phyloP scores from a whole-genome alignment of 345 rosid genomes.

The Sonneratia caseolaris region DNA sequence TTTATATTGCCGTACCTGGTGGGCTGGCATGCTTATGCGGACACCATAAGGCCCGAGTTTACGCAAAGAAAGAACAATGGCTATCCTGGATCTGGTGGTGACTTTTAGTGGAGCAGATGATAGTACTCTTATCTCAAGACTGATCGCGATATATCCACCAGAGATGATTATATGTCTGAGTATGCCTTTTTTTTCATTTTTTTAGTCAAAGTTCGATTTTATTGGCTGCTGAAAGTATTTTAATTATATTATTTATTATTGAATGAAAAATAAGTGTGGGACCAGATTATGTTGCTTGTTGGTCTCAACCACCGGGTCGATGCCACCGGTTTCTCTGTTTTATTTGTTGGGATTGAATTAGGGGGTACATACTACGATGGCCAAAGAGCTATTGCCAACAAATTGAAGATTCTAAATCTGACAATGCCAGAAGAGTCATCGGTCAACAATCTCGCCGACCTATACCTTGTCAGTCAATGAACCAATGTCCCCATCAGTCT shows the following conservation, averaged over 20 bases:
- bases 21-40: slow-evolving; percentile 77
- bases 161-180: too few species aligned
- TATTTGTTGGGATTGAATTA: background rate
- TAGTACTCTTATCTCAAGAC: too few species aligned
- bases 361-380: background rate
- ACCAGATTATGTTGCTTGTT: background rate
- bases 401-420: background rate
- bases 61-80: slow-evolving; percentile 32
- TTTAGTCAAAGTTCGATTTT: background rate
- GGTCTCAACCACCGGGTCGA: background rate
- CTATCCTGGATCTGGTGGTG: slow-evolving; percentile 56
- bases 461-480: background rate
- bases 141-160: too few species aligned
- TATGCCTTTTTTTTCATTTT: too few species aligned
- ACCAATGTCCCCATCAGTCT: background rate
- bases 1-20: slow-evolving; percentile 66
- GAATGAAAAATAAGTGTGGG: background rate
- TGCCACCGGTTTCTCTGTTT: background rate
- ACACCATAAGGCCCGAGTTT: slow-evolving; percentile 47
- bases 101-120: slow-evolving; percentile 60
- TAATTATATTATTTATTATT: background rate
- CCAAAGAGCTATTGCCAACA: background rate
- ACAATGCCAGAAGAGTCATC: background rate
- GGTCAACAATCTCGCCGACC: background rate
- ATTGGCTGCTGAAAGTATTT: background rate